Conservation (phyloP, 257 asterid species). For the Solanum pimpinellifolium region DNA sequence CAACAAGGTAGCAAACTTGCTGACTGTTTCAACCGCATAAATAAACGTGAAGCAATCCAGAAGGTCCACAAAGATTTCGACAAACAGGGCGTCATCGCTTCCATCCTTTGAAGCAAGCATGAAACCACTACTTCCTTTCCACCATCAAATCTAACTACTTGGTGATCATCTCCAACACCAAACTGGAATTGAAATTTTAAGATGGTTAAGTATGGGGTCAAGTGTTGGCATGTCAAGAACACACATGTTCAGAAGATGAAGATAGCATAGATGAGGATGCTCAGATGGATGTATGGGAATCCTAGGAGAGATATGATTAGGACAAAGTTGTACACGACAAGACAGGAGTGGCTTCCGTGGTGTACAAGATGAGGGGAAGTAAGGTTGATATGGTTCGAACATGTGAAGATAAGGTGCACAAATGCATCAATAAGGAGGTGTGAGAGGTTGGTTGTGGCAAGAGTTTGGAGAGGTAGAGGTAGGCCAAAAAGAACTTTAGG, state of each 20-base stretch:
- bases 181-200: too few relatives aligned
- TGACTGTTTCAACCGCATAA: conserved; percentile 72
- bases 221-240: not conserved
- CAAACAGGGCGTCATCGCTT: conserved; percentile 69
- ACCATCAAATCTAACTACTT: too few relatives aligned
- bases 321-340: not conserved
- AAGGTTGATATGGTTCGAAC: too few relatives aligned
- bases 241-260: not conserved
- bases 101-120: conserved; percentile 51
- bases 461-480: too few relatives aligned
- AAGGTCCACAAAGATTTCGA: conserved; percentile 78
- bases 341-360: not conserved
- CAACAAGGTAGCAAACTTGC: conserved; percentile 89
- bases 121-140: not conserved
- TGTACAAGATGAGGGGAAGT: too few relatives aligned
- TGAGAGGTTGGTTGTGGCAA: too few relatives aligned
- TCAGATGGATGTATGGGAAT: not conserved
- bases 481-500: too few relatives aligned
- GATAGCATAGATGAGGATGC: not conserved
- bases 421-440: too few relatives aligned
- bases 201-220: too few relatives aligned
- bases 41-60: conserved; percentile 52
- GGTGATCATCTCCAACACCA: too few relatives aligned
- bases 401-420: too few relatives aligned
- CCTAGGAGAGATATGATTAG: not conserved